Percentiles rank a stretch among this genome's conserved stretches.
Conservation (phyloP, 208 protist genomes). For the Trichomonas tenax region DNA sequence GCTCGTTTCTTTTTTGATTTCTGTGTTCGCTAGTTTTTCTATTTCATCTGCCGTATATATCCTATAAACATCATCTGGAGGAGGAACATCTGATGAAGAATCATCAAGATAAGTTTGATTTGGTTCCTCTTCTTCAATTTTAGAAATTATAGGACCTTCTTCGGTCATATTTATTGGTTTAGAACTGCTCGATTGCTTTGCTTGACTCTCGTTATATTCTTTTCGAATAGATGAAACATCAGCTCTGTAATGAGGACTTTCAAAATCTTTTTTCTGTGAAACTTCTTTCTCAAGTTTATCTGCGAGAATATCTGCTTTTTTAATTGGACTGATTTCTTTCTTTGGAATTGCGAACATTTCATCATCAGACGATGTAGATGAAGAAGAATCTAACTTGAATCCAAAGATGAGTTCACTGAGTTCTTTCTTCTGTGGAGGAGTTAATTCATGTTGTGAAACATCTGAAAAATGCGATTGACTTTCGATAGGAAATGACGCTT, state of each 20-base stretch:
- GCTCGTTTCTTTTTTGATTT: neutral
- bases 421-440: neutral
- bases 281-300: neutral
- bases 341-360: neutral
- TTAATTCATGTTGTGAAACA: neutral
- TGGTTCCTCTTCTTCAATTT: neutral
- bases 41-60: neutral
- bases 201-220: neutral
- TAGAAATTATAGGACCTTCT: neutral
- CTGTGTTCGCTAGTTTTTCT: neutral
- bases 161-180: no score
- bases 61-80: neutral
- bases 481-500: neutral
- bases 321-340: no score
- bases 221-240: neutral
- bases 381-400: neutral
- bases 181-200: no score
- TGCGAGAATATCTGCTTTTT: neutral
- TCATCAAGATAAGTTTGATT: neutral
- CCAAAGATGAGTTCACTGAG: neutral
- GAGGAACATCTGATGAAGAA: no score
- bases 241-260: neutral
- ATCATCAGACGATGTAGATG: neutral
- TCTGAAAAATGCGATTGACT: no score
- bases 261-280: neutral